Conservation (phyloP, 495 filamentous ascomycete species). For the Penicillium samsonianum region DNA sequence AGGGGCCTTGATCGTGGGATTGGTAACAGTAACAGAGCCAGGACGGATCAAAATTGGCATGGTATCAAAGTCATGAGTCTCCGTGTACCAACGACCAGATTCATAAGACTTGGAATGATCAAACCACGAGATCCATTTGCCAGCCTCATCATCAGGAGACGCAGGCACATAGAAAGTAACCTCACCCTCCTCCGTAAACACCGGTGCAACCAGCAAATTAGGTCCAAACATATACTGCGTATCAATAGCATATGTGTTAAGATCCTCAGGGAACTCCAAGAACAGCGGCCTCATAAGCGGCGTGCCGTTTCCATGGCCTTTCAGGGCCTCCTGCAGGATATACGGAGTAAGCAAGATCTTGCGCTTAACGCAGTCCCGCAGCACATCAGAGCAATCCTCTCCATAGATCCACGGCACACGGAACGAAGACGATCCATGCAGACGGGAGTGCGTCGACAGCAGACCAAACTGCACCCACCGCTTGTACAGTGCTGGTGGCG, state of each 20-base stretch:
- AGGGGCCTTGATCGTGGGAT: constrained; percentile 36
- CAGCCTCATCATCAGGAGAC: constrained; percentile 35
- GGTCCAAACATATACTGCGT: constrained; percentile 67
- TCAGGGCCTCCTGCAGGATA: constrained; percentile 55
- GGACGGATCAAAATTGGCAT: constrained; percentile 44
- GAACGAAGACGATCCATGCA: constrained; percentile 68
- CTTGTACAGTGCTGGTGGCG: constrained; percentile 69
- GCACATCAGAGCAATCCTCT: constrained; percentile 57
- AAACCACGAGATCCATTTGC: constrained; percentile 56
- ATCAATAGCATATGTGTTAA: constrained; percentile 63
- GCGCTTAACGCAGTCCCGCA: constrained; percentile 58
- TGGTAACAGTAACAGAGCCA: constrained; percentile 38
- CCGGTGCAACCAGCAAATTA: constrained; percentile 58
- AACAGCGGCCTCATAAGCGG: constrained; percentile 63
- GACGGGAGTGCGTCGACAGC: constrained; percentile 64
- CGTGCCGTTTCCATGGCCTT: constrained; percentile 46
- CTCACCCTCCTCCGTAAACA: constrained; percentile 59
- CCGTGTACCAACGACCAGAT: constrained; percentile 43
- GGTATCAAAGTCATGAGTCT: constrained; percentile 46
- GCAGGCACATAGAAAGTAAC: constrained; percentile 64
- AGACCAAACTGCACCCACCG: constrained; percentile 75
- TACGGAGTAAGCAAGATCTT: constrained; percentile 67
- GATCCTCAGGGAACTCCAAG: constrained; percentile 64
- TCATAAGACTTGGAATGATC: constrained; percentile 44
- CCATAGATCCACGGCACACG: constrained; percentile 74